Evolutionary conservation across 345 rosid genomes (phyloP), one percentile per base, ranked within the genome.

Genomic region (Odontarrhena argentea): DNA sequence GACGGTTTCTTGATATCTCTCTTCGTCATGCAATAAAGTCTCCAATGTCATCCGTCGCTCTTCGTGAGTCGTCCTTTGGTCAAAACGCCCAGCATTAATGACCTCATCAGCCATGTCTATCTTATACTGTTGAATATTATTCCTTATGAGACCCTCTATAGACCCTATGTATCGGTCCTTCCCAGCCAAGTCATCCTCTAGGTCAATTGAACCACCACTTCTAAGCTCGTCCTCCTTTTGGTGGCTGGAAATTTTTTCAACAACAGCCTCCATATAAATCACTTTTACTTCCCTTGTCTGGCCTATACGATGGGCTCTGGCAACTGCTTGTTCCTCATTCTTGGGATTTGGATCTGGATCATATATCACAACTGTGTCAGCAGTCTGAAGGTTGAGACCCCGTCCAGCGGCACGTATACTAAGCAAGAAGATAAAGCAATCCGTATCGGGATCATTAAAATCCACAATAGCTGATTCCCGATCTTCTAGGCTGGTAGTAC

Each of bases 71-170:
- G 99, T 95, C 77, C 98, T 91, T 80, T 95, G 99, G 79, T 95
- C 99, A 82, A 95, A 95, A 55, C 99, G 93, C 57, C 99, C 99
- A 80, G 98, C 99, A 84, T 95, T 95, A 67, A 91, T 95, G 58
- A 95, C 99, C 82, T 95, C 99, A 81, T 95, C 99, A 73, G 99
- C 99, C 99, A 95, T 95, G 79, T 95, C 99, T 75, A 95, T 95
- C 83, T 95, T 95, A 73, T 95, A 95, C 79, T 95, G 99, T 52
- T 95, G 99, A 79, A 95, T 95, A 68, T 95, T 95, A 59, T 91
- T 95, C 81, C 99, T 91, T 68, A 95, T 95, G 60, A 95, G 97
- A 79, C 99, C 80, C 87, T 95, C 99, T 59, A 95, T 89, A 63
- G 99, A 95, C 64, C 96, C 99, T 75, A 95, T 85, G 74, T 91